phyloP scores from a whole-genome alignment of 2,329 filamentous ascomycete genomes.

The Verticillium zaregamsianum region DNA sequence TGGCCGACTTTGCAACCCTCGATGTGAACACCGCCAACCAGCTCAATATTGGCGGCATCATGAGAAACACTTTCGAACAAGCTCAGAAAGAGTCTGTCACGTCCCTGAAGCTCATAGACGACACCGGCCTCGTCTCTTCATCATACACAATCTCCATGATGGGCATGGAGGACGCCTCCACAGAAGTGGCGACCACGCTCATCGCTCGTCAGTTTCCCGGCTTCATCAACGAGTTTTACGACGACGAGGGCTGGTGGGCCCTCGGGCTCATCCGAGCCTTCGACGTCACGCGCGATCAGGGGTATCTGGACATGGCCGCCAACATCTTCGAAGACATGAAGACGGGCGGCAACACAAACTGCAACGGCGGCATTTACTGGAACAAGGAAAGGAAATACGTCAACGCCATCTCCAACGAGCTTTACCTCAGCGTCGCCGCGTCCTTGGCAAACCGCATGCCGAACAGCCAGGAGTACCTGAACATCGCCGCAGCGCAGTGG shows the following conservation, averaged over 20 bases:
- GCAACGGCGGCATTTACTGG: constrained; percentile 54
- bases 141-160: constrained; percentile 28
- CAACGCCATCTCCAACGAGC: constrained; percentile 54
- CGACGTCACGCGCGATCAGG: constrained; percentile 46
- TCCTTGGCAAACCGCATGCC: constrained; percentile 46
- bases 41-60: constrained; percentile 33
- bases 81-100: constrained; percentile 36
- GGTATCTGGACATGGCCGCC: constrained; percentile 50
- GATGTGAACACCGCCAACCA: constrained; percentile 26
- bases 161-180: constrained; percentile 13
- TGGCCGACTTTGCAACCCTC: constrained; percentile 49
- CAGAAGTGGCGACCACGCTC: constrained; percentile 13
- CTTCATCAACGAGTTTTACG: constrained; percentile 51
- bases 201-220: constrained; percentile 21
- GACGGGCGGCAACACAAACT: constrained; percentile 39
- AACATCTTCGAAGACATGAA: constrained; percentile 54
- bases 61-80: constrained; percentile 40
- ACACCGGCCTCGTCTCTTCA: constrained; percentile 31
- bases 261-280: constrained; percentile 53
- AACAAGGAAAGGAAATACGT: constrained; percentile 47
- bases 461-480: constrained; percentile 34
- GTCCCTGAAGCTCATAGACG: constrained; percentile 31
- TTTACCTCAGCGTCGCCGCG: constrained; percentile 50
- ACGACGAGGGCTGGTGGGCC: constrained; percentile 63
- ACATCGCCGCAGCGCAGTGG: constrained; percentile 48